Conservation (phyloP, 1,139 yeast genomes). For the Arxiozyma bovina region DNA sequence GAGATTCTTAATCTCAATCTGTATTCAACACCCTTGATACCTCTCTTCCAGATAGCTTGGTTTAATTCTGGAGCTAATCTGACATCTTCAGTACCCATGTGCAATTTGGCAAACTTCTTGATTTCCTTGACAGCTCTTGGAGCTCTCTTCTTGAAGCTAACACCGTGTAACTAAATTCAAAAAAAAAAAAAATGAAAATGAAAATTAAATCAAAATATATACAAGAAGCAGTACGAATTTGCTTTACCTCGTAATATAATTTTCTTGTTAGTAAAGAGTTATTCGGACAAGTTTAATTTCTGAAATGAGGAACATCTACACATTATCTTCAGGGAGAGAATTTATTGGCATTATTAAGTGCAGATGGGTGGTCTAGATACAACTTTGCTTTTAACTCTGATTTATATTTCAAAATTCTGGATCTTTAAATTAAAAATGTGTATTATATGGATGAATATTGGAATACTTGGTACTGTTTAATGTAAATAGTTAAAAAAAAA, state of each 20-base stretch:
- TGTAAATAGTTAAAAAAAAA: no score
- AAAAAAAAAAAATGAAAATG: background rate
- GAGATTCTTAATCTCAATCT: constrained; percentile 98
- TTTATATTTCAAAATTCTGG: background rate
- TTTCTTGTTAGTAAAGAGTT: constrained; percentile 3
- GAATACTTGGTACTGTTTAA: no score
- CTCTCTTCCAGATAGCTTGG: constrained; percentile 99
- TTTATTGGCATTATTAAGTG: background rate
- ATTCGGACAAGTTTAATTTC: background rate
- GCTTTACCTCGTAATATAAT: background rate
- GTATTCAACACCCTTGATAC: constrained; percentile 98
- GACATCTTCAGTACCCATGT: constrained; percentile 99
- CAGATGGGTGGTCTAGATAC: background rate
- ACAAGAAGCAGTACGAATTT: background rate
- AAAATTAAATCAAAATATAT: constrained; percentile 5
- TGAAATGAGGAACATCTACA: background rate
- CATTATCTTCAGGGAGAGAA: background rate
- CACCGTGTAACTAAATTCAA: constrained; percentile 73
- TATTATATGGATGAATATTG: no score
- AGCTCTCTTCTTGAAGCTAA: constrained; percentile 99
- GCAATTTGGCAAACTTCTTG: constrained; percentile 96
- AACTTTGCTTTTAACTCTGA: no score
- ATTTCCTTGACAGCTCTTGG: constrained; percentile 99
- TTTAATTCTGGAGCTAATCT: constrained; percentile 98
- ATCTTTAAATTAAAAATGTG: background rate